Evolutionary conservation across 306 rosid species (phyloP).

Genomic region (Inga oerstediana): DNA sequence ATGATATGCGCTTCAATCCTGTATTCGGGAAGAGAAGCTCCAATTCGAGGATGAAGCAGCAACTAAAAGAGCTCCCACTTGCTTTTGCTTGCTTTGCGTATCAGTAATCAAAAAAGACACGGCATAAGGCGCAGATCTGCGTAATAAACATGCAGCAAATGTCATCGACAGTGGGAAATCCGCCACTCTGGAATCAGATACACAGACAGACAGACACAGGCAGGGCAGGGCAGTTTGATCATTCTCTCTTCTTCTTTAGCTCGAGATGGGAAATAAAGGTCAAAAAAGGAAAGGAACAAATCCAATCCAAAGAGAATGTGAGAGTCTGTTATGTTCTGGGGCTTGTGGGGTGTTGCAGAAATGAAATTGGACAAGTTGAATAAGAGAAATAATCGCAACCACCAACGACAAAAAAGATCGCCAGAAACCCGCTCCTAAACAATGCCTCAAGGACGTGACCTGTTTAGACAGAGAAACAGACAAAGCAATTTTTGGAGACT

Average conservation of each 20-base stretch:
- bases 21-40: neutral
- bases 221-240: neutral
- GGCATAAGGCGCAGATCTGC: conserved; percentile 38
- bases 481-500: neutral
- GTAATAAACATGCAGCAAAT: conserved; percentile 18
- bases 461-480: conserved; percentile 8
- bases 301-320: neutral
- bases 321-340: neutral
- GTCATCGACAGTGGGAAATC: neutral
- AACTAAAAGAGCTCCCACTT: neutral
- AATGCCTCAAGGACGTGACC: conserved; percentile 18
- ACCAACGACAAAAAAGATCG: conserved; percentile 34
- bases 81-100: neutral
- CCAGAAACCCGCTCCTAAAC: conserved; percentile 37
- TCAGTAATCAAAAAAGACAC: neutral
- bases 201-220: neutral
- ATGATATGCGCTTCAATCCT: neutral
- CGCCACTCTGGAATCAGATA: neutral
- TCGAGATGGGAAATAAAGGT: conserved; percentile 15
- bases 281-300: neutral
- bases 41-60: neutral
- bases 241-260: neutral
- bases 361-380: conserved; percentile 20
- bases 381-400: conserved; percentile 37
- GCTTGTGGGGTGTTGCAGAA: neutral